Percentiles rank a stretch among this genome's conserved stretches.
These are phyloP conservation scores for baker's yeast (Saccharomyces cerevisiae) DNA, from an alignment of 805 yeast genomes.

Conservation along the genomic window DNA sequence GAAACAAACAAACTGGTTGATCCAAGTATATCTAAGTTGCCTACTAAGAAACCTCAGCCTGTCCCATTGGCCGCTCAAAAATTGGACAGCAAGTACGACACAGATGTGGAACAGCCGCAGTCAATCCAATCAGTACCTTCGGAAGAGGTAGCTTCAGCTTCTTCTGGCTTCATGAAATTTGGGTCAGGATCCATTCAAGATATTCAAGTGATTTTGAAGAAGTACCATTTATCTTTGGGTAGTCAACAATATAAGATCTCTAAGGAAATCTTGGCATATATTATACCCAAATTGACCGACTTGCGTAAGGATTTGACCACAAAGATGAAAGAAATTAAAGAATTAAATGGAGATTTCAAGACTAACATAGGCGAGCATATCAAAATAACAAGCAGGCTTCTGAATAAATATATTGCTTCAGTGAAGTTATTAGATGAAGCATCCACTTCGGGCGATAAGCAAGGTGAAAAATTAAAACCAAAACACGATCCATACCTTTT, in stretches of 20 bases:
- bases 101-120: conserved; percentile 4
- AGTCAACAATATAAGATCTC: conserved; percentile 44
- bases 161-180: conserved; percentile 51
- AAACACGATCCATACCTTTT: conserved; percentile 51
- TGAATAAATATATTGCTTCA: conserved; percentile 37
- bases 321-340: conserved; percentile 72
- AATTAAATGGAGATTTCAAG: conserved; percentile 52
- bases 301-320: conserved; percentile 57
- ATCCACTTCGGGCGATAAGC: conserved; percentile 15
- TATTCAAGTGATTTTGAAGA: conserved; percentile 56
- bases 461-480: conserved; percentile 24
- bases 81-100: neutral
- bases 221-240: conserved; percentile 52
- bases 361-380: conserved; percentile 49
- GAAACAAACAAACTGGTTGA: conserved; percentile 33
- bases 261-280: conserved; percentile 43
- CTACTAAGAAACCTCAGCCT: conserved; percentile 14
- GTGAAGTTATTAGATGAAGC: conserved; percentile 34
- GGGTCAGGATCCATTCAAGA: conserved; percentile 74
- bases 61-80: conserved; percentile 12
- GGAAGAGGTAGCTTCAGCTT: conserved; percentile 16
- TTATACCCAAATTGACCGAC: conserved; percentile 50
- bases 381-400: conserved; percentile 49
- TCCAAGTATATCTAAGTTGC: conserved; percentile 43
- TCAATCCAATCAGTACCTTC: conserved; percentile 8